These are phyloP conservation scores for Lepidium campestre DNA, from an alignment of 441 rosid species.

Conservation along the genomic window DNA sequence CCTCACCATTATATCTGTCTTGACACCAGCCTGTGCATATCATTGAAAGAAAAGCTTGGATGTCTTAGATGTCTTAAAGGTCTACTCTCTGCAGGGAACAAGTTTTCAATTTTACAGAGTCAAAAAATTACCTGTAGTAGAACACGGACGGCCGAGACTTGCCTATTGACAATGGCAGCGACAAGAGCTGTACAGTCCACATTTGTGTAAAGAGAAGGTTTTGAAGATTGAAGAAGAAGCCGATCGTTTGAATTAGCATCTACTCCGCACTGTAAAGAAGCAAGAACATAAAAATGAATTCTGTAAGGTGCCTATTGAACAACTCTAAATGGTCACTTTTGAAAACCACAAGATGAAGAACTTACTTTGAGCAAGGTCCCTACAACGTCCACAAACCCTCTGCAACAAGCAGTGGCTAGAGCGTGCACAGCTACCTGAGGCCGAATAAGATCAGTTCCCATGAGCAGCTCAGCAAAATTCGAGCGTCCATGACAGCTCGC, in stretches of 20 bases:
- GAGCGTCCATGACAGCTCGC: slow-evolving; percentile 82
- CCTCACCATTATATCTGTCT: slow-evolving; percentile 52
- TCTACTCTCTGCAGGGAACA: not conserved
- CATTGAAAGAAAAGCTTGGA: slow-evolving; percentile 16
- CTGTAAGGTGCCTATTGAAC: not conserved
- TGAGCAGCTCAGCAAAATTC: slow-evolving; percentile 55
- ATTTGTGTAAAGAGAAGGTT: slow-evolving; percentile 84
- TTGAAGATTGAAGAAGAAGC: slow-evolving; percentile 71
- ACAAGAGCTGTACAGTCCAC: slow-evolving; percentile 83
- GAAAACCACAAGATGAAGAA: slow-evolving; percentile 1
- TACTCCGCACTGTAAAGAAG: slow-evolving; percentile 68
- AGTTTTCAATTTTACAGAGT: not conserved
- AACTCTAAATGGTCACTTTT: not conserved
- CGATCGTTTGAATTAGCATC: slow-evolving; percentile 61
- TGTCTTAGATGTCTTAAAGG: slow-evolving; percentile 13
- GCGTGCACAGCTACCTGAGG: slow-evolving; percentile 91
- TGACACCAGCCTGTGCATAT: slow-evolving; percentile 58
- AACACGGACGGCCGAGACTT: slow-evolving; percentile 56
- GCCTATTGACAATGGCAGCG: slow-evolving; percentile 83
- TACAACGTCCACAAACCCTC: slow-evolving; percentile 76
- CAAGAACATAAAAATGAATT: not conserved
- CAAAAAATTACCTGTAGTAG: slow-evolving; percentile 61
- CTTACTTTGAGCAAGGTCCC: slow-evolving; percentile 65
- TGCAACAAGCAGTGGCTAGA: slow-evolving; percentile 73
- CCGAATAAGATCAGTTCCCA: slow-evolving; percentile 82